These are phyloP conservation scores for Pythium aristosporum DNA, from an alignment of 352 stramenopile species.

Conservation along the genomic window DNA sequence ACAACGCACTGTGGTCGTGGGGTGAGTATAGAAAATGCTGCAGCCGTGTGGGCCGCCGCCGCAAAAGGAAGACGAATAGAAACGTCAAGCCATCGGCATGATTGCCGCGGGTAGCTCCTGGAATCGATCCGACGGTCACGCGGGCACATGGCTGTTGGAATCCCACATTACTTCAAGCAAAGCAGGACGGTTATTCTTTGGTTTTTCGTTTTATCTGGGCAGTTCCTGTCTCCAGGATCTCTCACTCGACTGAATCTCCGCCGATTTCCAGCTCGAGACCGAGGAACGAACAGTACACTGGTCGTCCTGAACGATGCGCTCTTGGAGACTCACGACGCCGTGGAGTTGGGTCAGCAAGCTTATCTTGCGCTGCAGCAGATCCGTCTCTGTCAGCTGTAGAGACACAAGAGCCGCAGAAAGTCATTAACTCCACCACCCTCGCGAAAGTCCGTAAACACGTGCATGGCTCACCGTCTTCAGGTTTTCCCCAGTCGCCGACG, in stretches of 20 bases:
- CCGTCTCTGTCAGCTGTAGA: conserved; percentile 44
- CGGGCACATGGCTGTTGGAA: background rate
- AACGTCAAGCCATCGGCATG: background rate
- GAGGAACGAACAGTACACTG: conserved; percentile 65
- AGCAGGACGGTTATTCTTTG: background rate
- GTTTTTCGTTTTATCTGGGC: background rate
- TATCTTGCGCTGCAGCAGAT: conserved; percentile 55
- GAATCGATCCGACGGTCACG: background rate
- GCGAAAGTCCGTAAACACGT: too few relatives aligned
- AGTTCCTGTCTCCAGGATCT: conserved; percentile 2
- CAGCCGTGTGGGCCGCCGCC: conserved; percentile 75
- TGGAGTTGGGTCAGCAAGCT: conserved; percentile 56
- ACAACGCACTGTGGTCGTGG: background rate
- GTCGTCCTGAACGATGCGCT: conserved; percentile 56
- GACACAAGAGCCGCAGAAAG: background rate
- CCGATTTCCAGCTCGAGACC: conserved; percentile 74
- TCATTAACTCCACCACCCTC: too few relatives aligned
- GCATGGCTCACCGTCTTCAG: conserved; percentile 34
- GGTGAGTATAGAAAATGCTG: conserved; percentile 61
- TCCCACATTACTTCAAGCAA: background rate
- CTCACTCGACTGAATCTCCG: conserved; percentile 15
- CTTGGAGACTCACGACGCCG: conserved; percentile 48
- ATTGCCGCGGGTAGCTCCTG: background rate
- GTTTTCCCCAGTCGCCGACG: conserved; percentile 27
- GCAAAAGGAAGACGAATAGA: conserved; percentile 75